phyloP scores from a whole-genome alignment of 2,329 filamentous ascomycete genomes.

The Colletotrichum lini region DNA sequence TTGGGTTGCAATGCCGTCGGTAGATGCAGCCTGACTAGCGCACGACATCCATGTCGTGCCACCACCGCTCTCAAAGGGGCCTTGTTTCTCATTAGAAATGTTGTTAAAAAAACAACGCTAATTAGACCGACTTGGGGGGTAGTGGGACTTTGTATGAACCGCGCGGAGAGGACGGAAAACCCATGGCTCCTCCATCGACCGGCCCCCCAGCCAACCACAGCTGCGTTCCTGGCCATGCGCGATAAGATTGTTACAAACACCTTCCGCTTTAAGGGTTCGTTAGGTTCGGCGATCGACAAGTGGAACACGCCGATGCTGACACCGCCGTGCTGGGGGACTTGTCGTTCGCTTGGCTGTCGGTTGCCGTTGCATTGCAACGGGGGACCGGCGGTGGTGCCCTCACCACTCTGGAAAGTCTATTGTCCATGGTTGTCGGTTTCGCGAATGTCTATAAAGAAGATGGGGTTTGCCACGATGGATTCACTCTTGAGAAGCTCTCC shows the following conservation, averaged over 20 bases:
- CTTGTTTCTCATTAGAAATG: neutral
- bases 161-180: neutral
- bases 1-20: slow-evolving; percentile 31
- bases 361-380: slow-evolving; percentile 10
- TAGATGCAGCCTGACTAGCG: slow-evolving; percentile 39
- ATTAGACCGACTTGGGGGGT: too few relatives aligned
- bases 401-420: neutral
- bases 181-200: neutral
- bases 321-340: slow-evolving; percentile 7
- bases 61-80: neutral
- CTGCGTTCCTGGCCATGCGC: slow-evolving; percentile 39
- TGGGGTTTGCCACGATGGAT: neutral
- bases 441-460: slow-evolving; percentile 20
- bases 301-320: slow-evolving; percentile 17
- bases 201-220: slow-evolving; percentile 37
- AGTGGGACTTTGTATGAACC: neutral
- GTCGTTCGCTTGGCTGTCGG: slow-evolving; percentile 1
- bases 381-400: neutral
- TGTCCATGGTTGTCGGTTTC: neutral
- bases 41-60: slow-evolving; percentile 28
- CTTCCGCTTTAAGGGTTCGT: slow-evolving; percentile 31
- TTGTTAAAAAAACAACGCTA: neutral
- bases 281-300: slow-evolving; percentile 23
- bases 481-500: neutral
- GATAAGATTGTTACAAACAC: slow-evolving; percentile 37